Base-by-base conservation (phyloP, 768 basidiomycete genomes). In the Tephrocybe sp. region DNA sequence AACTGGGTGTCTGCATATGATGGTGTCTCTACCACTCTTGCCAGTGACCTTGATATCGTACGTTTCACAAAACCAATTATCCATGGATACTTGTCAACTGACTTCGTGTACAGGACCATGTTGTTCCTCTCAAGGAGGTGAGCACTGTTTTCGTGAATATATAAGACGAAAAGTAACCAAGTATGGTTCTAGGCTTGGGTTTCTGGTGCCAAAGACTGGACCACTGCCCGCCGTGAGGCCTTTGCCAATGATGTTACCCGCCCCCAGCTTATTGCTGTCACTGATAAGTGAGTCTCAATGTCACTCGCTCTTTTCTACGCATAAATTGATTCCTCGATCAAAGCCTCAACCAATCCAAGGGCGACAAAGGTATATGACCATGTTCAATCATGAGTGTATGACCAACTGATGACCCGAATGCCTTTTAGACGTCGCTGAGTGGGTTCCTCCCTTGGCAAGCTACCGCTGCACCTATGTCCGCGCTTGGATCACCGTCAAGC, bases 211-310 rank as follows among this genome's bases (percentile, higher is more conserved):
- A 66, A 75, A 8, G 49, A 57, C 34, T 82, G 80, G 80, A 77
- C 78, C 12, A 58, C 55, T 30, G 75, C 73, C 1, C 73, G 75
- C 51, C 72, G 80, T 24, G 72, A 80, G 53, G 66, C 73, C 0
- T 77, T 74, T 47, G 79, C 80, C 9, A 82, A 81, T 55, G 80
- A 82, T 46, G 60, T 82, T 38, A 75, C 71, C 1, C 69, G 78
- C 21, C 80, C 80, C 5, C 79, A 81, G 61, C 68, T 82, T 3
- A 61, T 79, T 24, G 78, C 78, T 34, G 70, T 80, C 31, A 74
- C 77, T 4, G 68, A 67, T 49, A 57, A 63, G 70, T 69, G 41
- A 30, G 69, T 60, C 2, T 24, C 37, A 47, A 24, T 10, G 19
- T 52, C 4, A 11, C 29, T n/a, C 15, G 22, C 12, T 21, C 5